Conservation (phyloP, 345 rosid genomes). For the Sonneratia alba region DNA sequence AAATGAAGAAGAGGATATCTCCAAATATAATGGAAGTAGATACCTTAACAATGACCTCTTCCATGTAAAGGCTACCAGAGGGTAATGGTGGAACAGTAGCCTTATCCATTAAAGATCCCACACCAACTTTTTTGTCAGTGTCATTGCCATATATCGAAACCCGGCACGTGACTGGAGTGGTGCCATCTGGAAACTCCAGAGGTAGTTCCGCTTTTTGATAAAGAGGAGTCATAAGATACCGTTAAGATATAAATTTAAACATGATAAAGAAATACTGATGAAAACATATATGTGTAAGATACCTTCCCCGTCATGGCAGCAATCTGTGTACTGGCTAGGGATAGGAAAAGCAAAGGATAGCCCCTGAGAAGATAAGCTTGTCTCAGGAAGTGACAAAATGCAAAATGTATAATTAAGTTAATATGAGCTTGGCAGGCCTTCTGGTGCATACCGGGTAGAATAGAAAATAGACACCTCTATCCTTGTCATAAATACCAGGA, state of each 20-base stretch:
- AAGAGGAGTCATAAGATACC: slow-evolving; percentile 6
- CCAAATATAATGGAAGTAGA: slow-evolving; percentile 1
- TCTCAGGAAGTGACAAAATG: background rate
- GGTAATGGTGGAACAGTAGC: slow-evolving; percentile 76
- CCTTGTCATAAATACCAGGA: slow-evolving; percentile 87
- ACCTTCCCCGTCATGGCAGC: slow-evolving; percentile 86
- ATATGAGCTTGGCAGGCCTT: background rate
- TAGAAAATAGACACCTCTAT: slow-evolving; percentile 73
- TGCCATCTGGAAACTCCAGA: slow-evolving; percentile 95
- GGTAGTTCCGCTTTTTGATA: slow-evolving; percentile 69
- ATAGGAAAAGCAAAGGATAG: slow-evolving; percentile 95
- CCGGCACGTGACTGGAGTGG: slow-evolving; percentile 95
- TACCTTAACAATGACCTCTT: slow-evolving; percentile 83
- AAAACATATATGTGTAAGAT: slow-evolving; percentile 8
- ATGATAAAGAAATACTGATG: background rate
- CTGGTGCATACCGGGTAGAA: slow-evolving; percentile 70
- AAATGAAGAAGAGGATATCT: background rate
- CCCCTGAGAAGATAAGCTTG: slow-evolving; percentile 42
- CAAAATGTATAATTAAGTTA: background rate
- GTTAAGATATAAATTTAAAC: slow-evolving; percentile 6
- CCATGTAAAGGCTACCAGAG: slow-evolving; percentile 83
- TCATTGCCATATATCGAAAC: slow-evolving; percentile 80
- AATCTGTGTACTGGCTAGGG: slow-evolving; percentile 79
- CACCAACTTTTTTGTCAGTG: slow-evolving; percentile 78
- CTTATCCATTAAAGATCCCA: slow-evolving; percentile 73